Percentiles rank a stretch among this genome's conserved stretches.
phyloP scores from a whole-genome alignment of 2,329 filamentous ascomycete genomes.

The Elsinoe arachidis region DNA sequence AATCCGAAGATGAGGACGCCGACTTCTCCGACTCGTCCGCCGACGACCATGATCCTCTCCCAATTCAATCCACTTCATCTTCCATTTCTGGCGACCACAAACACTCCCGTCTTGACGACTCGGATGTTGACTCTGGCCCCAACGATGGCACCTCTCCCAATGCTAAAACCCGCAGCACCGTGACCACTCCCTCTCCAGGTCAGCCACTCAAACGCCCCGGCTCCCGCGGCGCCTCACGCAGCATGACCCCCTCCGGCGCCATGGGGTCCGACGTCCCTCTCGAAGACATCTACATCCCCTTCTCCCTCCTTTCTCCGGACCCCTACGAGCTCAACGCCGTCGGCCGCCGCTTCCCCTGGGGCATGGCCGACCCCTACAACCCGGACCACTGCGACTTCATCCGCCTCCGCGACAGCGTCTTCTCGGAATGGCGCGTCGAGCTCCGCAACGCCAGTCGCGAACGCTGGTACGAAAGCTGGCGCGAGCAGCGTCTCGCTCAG shows the following conservation, averaged over 20 bases:
- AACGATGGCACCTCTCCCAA: conserved; percentile 24
- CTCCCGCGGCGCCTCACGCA: conserved; percentile 20
- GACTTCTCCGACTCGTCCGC: conserved; percentile 43
- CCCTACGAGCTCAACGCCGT: conserved; percentile 62
- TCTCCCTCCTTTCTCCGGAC: conserved; percentile 91
- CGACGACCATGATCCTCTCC: conserved; percentile 25
- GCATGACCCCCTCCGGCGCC: conserved; percentile 22
- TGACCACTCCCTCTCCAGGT: conserved; percentile 8
- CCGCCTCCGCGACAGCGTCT: conserved; percentile 82
- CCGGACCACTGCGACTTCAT: conserved; percentile 88
- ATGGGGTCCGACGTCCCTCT: conserved; percentile 22
- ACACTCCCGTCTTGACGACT: conserved; percentile 26
- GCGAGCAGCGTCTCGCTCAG: conserved; percentile 49
- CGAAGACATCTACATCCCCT: conserved; percentile 63
- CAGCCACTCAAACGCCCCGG: conserved; percentile 28
- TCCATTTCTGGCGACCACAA: conserved; percentile 19
- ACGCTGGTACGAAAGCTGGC: conserved; percentile 93
- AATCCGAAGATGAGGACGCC: conserved; percentile 50
- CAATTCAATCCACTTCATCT: conserved; percentile 22
- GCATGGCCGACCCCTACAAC: conserved; percentile 90
- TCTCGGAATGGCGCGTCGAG: conserved; percentile 86
- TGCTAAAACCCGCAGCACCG: conserved; percentile 2
- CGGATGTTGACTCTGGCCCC: conserved; percentile 21
- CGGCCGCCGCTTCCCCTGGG: conserved; percentile 90
- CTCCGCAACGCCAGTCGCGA: conserved; percentile 83